Base-by-base conservation (phyloP, 2,329 filamentous ascomycete genomes). In the Calcarisporium arbuscula region DNA sequence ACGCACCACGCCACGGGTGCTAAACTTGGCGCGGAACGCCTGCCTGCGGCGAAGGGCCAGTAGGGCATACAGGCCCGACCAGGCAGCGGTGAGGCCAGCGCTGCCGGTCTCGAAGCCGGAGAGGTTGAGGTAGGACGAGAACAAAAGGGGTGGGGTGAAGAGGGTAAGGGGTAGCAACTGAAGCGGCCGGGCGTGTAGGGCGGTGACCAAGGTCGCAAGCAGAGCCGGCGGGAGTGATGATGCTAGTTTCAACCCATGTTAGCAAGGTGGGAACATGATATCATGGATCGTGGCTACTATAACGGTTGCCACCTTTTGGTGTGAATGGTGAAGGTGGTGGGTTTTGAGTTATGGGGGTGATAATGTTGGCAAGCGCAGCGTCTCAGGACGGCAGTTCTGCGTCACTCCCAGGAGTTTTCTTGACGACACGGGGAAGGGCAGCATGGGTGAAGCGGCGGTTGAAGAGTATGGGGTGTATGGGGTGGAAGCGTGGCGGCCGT, bases 51-150 rank as follows among this genome's bases (percentile, higher is more conserved):
- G 67, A 40, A 74, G 53, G 2, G 74, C 72, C 32, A 77, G 58
- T 23, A 78, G 56, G 5, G 68, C 66, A 52, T 79, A 79, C 12
- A 77, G 60, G 19, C 73, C 74, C 28, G 69, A 74, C 58, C 70
- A 72, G 12, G 74, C 72, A 34, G 70, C 70, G 0, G 69, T 65
- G 37, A 77, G 57, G 32, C 72, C 74, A 3, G 73, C 74, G 37
- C 65, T 65, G 50, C 74, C 73, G 33, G 70, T 73, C 41, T 66
- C 67, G 58, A 71, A 76, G 39, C 74, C 74, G 15, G 73, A 70
- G 6, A 79, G 65, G 53, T 75, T 76, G 48, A 76, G 65, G 57
- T 78, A 79, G 51, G 65, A 69, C 35, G 67, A 62, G 56, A 77
- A 74, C 36, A 75, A 55, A 20, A 77, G 65, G 18, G 71, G 61